phyloP scores from a whole-genome alignment of 2,329 filamentous ascomycete genomes.

The Drechslerella stenobrocha region DNA sequence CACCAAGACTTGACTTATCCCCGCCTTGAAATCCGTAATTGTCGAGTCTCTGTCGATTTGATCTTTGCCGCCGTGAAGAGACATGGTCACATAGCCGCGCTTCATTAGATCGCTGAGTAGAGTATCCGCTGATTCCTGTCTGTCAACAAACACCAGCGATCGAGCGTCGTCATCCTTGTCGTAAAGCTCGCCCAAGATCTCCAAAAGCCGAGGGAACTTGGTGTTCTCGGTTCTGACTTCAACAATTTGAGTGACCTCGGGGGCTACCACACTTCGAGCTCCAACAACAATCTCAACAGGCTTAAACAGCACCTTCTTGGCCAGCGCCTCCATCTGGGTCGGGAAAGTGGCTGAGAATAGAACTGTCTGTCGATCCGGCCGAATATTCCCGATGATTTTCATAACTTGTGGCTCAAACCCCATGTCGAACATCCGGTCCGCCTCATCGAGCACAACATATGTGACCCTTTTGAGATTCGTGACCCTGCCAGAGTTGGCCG shows the following conservation, averaged over 20 bases:
- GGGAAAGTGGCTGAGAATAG: conserved; percentile 99
- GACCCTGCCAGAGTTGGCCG: conserved; percentile 72
- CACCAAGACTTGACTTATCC: conserved; percentile 99
- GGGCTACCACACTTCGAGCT: conserved; percentile 75
- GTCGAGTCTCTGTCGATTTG: conserved; percentile 99
- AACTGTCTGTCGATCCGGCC: conserved; percentile 96
- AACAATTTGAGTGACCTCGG: conserved; percentile 92
- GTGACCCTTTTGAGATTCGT: conserved; percentile 97
- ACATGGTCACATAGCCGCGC: conserved; percentile 58
- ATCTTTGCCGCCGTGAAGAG: conserved; percentile 98
- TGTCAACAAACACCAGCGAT: conserved; percentile 77
- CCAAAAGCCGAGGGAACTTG: conserved; percentile 79
- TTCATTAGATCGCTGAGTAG: conserved; percentile 56
- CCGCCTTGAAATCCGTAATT: conserved; percentile 98
- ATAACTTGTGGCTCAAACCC: conserved; percentile 99
- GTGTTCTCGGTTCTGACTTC: conserved; percentile 86
- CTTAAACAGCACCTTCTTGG: conserved; percentile 63
- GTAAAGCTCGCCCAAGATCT: conserved; percentile 66
- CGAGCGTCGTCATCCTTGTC: conserved; percentile 80
- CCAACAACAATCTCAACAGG: conserved; percentile 77
- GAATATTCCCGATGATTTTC: conserved; percentile 97
- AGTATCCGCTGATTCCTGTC: conserved; percentile 75
- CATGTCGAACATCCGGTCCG: conserved; percentile 99
- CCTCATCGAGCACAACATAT: conserved; percentile 97
- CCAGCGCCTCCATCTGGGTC: conserved; percentile 66